Conservation (phyloP, 2,329 filamentous ascomycete species). For the Cryphonectria carpinicola region DNA sequence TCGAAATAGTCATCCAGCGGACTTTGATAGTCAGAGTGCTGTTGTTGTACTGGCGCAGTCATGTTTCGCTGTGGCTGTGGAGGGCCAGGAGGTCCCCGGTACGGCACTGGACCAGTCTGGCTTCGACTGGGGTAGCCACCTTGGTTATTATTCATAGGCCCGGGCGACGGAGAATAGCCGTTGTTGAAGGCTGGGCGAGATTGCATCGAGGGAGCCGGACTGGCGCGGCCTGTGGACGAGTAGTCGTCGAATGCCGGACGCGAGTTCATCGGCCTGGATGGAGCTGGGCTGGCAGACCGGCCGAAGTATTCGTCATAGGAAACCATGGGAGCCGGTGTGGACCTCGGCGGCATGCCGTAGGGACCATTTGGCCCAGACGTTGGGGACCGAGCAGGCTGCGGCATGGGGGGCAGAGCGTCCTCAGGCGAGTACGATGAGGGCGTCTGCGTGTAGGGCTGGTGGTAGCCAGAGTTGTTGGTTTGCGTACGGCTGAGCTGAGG, state of each 20-base stretch:
- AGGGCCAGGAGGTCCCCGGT: conserved; percentile 30
- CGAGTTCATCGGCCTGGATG: conserved; percentile 18
- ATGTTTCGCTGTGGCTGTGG: conserved; percentile 39
- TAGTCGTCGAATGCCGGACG: conserved; percentile 30
- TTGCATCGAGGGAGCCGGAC: background rate
- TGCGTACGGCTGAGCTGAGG: conserved; percentile 34
- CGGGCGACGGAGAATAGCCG: background rate
- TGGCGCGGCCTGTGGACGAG: conserved; percentile 27
- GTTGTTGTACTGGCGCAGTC: conserved; percentile 38
- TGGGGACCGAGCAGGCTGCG: conserved; percentile 35
- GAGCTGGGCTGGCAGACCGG: conserved; percentile 25
- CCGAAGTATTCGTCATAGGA: conserved; percentile 29
- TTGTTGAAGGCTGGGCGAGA: conserved; percentile 4
- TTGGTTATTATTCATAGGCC: background rate
- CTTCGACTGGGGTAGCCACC: conserved; percentile 33
- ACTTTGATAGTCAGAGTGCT: conserved; percentile 14
- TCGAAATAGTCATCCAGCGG: conserved; percentile 22
- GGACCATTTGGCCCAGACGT: conserved; percentile 27
- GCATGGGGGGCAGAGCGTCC: conserved; percentile 33
- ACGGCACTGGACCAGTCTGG: conserved; percentile 37
- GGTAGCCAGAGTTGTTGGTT: conserved; percentile 34
- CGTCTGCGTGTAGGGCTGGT: conserved; percentile 30
- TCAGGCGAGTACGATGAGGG: conserved; percentile 29
- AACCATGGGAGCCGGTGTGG: conserved; percentile 23
- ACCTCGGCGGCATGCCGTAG: conserved; percentile 28